Evolutionary conservation across 2,329 filamentous ascomycete genomes (phyloP).

Genomic region (Alternaria arborescens): DNA sequence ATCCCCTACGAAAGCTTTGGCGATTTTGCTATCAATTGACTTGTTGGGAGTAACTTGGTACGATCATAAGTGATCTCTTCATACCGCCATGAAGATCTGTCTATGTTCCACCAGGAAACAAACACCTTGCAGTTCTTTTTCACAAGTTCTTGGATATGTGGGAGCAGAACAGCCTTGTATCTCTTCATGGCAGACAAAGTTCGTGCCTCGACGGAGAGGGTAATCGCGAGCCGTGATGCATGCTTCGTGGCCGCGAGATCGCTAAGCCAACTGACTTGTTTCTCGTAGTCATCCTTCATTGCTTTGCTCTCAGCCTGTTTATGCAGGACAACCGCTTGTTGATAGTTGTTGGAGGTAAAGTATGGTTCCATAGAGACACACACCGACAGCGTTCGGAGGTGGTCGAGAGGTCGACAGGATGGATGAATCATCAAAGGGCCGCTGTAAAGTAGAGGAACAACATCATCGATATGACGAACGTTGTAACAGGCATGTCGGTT

Average conservation of each 20-base stretch:
- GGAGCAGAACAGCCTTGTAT: not conserved
- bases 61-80: not conserved
- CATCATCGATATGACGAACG: not conserved
- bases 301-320: not conserved
- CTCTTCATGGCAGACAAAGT: not conserved
- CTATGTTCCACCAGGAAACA: not conserved
- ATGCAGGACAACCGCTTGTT: rapidly evolving
- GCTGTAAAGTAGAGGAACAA: not conserved
- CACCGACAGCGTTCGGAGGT: not conserved
- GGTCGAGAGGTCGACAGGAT: not conserved
- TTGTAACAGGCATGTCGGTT: not conserved
- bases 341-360: not conserved
- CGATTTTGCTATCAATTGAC: not conserved
- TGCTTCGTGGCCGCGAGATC: not conserved
- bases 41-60: not conserved
- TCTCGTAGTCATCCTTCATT: not conserved
- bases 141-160: not conserved
- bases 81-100: not conserved
- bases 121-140: not conserved
- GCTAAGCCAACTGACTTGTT: not conserved
- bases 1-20: not conserved
- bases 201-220: not conserved
- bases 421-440: not conserved
- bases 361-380: not conserved
- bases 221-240: not conserved